Base-by-base conservation (phyloP, 441 rosid genomes). In the Eruca vesicaria region DNA sequence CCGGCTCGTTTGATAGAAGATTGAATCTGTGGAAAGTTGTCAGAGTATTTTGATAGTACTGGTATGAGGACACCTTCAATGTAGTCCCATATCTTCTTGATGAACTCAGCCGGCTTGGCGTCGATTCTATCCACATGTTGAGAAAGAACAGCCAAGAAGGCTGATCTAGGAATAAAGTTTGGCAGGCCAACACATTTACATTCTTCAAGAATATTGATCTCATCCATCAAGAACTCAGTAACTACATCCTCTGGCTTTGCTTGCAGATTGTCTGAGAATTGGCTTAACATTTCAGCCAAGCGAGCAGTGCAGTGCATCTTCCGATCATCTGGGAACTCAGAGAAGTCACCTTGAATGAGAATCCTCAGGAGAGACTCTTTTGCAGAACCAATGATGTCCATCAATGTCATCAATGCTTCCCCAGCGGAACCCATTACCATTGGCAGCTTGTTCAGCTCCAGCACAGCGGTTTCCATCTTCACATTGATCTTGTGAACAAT, bases 361-460 rank as follows among this genome's bases (percentile, higher is more conserved):
- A 61, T 60, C 12, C 7, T 75, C 8, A 2, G 2, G 1, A 62
- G 73, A 48, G 69, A 60, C 64, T 68, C 74, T 16, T 75, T 68
- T 2, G 74, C 16, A n/a, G 81, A 72, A 10, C 55, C 62, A 21
- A 84, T 31, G 11, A 83, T 71, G 76, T 70, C 66, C 72, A 82
- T 71, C 45, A 86, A 50, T 3, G 81, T 14, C 45, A 71, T 45
- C 74, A 83, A 32, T 5, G 80, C 84, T 23, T 83, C 86, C 0
- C 71, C 20, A 3, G 41, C 1, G 6, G 83, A 58, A 2, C 55
- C 23, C 56, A 75, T n/a, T 4, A 6, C 29, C 7, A 28, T 77
- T 62, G 88, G 88, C 32, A 83, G 56, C 28, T 23, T 78, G 8
- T 64, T 83, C 20, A 83, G 43, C 56, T 82, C 82, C 0, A 53